Evolutionary conservation across 306 rosid species (phyloP), one percentile per base, ranked within the genome.

Genomic region (Mimosa bimucronata): DNA sequence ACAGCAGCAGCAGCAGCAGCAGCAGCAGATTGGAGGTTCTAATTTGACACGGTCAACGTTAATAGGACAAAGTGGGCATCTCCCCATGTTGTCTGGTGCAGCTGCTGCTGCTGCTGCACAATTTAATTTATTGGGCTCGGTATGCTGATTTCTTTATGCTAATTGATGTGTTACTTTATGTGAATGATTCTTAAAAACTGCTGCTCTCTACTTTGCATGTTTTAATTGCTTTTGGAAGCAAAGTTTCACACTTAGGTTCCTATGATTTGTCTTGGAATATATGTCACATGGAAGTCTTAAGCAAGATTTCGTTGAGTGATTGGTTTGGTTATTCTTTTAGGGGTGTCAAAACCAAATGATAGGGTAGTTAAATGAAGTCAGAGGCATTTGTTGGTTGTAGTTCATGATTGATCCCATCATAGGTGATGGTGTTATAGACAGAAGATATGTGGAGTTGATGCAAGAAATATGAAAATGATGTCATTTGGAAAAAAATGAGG

Each of bases 71-170:
- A 92, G 87, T 13, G 91, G 90, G 9, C 96, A 91, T 29, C 87
- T 93, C 78, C 97, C 99, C 34, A 86, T 93, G 91, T 57, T 95
- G 86, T 73, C 97, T 1, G 86, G 93, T n/a, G 82, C 91, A 7
- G 86, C 92, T n/a, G 82, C 91, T 10, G 91, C 91, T 6, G 92
- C 92, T 5, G 92, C 90, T 71, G 85, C 90, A 8, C 99, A 90
- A 74, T 90, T 87, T 65, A 95, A 87, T 76, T 62, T 93, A 19
- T 80, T 95, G 66, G 81, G 89, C 53, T 95, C 99, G 93, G 99
- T 95, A 93, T 74, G 68, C 60, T 78, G 53, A 29, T 45, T 70
- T 57, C 71, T 31, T 34, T 16, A 8, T 82, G 28, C 6, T 19
- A 28, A 14, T 82, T 69, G 65, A 1, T 75, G 62, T 46, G 50